phyloP scores from a whole-genome alignment of 2,329 filamentous ascomycete genomes.

The Xenoacremonium recifei region DNA sequence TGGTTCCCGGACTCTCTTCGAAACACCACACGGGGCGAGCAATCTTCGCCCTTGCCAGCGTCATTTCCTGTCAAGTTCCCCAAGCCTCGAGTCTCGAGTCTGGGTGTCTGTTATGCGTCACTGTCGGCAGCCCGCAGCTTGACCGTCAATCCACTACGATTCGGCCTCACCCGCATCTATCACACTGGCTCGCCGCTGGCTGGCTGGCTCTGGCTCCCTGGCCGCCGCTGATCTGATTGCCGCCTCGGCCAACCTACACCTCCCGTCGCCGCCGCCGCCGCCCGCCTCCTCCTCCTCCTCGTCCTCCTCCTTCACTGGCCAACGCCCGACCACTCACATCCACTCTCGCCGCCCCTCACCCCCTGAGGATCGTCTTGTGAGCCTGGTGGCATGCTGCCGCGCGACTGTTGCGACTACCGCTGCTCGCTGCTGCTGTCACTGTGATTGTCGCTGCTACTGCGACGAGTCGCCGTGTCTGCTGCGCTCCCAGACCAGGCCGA shows the following conservation, averaged over 20 bases:
- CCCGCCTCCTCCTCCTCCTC: background rate
- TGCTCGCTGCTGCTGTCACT: conserved; percentile 10
- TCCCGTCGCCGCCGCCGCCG: conserved; percentile 2
- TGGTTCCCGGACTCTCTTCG: too few species aligned
- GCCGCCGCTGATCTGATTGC: too few species aligned
- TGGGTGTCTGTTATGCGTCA: too few species aligned
- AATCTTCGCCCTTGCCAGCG: too few species aligned
- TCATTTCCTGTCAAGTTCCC: too few species aligned
- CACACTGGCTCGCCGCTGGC: conserved; percentile 5
- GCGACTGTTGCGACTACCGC: conserved; percentile 9
- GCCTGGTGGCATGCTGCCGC: conserved; percentile 5
- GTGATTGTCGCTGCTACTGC: conserved; percentile 10
- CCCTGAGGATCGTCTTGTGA: conserved; percentile 1
- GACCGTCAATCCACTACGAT: too few species aligned
- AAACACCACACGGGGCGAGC: too few species aligned
- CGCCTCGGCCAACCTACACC: conserved; percentile 13
- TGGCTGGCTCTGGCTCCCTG: background rate
- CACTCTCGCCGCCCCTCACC: conserved; percentile 5
- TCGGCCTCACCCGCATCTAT: conserved; percentile 7
- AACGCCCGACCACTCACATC: conserved; percentile 9
- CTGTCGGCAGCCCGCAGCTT: too few species aligned
- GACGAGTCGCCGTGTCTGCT: conserved; percentile 14
- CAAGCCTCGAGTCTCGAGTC: too few species aligned
- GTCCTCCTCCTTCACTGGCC: conserved; percentile 2
- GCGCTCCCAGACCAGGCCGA: conserved; percentile 9